Conservation (phyloP, 2,329 filamentous ascomycete species). For the Talaromyces marneffei region DNA sequence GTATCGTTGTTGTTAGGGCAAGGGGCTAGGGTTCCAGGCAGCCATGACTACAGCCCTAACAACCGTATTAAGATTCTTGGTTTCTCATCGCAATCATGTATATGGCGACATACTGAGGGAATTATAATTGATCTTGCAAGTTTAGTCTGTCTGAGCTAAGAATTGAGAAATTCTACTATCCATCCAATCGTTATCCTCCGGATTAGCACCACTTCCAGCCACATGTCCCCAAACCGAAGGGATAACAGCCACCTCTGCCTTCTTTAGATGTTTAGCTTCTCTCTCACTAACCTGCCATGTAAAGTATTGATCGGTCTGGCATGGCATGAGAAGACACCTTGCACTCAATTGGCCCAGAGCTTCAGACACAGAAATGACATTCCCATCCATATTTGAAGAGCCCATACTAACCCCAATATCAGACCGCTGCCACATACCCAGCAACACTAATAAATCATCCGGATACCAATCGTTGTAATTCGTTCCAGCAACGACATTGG, state of each 20-base stretch:
- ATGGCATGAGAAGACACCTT: slow-evolving; percentile 32
- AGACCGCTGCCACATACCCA: slow-evolving; percentile 43
- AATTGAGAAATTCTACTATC: slow-evolving; percentile 22
- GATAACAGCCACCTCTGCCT: slow-evolving; percentile 23
- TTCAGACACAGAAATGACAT: slow-evolving; percentile 16
- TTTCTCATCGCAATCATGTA: background rate
- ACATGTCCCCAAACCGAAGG: slow-evolving; percentile 30
- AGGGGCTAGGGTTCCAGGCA: background rate
- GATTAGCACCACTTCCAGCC: slow-evolving; percentile 25
- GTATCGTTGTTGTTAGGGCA: background rate
- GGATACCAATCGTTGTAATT: slow-evolving; percentile 39
- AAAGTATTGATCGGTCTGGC: slow-evolving; percentile 36
- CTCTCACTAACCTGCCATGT: slow-evolving; percentile 25
- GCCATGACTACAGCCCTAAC: background rate
- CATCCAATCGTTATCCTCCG: slow-evolving; percentile 25
- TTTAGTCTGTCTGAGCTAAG: slow-evolving; percentile 11
- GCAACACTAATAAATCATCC: slow-evolving; percentile 39
- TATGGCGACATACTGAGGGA: background rate
- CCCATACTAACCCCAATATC: slow-evolving; percentile 30
- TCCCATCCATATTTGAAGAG: slow-evolving; percentile 15
- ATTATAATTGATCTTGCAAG: background rate
- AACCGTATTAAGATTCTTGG: background rate
- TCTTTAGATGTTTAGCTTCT: slow-evolving; percentile 14
- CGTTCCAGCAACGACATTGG: slow-evolving; percentile 24
- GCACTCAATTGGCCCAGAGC: slow-evolving; percentile 22